Evolutionary conservation across 2,329 filamentous ascomycete species (phyloP).

Genomic region (Lasiodiplodia citricola): DNA sequence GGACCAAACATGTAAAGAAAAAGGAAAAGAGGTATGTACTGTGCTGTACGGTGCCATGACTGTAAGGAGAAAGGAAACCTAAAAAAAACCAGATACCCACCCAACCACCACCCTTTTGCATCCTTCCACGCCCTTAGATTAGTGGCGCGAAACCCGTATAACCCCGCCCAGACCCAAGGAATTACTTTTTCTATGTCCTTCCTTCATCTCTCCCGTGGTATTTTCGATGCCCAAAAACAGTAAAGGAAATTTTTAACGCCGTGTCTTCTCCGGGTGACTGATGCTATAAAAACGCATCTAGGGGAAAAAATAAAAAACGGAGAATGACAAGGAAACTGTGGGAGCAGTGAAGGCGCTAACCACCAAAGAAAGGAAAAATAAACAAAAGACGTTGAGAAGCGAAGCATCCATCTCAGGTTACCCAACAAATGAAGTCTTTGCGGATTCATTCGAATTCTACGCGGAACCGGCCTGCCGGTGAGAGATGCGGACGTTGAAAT

Average conservation of each 20-base stretch:
- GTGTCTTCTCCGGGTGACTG: neutral
- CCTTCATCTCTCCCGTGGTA: neutral
- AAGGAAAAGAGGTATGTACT: neutral
- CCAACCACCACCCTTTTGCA: neutral
- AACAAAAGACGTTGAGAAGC: neutral
- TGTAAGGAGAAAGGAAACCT: neutral
- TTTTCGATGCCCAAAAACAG: neutral
- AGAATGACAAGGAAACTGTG: neutral
- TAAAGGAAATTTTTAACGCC: neutral
- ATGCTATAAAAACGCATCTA: neutral
- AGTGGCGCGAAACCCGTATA: neutral
- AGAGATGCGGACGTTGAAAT: slow-evolving; percentile 27
- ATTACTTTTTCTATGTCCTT: slow-evolving; percentile 9
- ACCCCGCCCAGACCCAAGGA: neutral
- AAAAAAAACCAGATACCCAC: neutral
- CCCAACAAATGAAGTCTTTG: neutral
- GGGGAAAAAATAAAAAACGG: neutral
- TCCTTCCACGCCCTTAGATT: slow-evolving; percentile 1
- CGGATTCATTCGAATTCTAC: neutral
- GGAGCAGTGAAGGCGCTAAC: neutral
- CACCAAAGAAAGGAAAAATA: neutral
- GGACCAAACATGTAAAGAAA: neutral
- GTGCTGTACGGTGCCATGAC: neutral
- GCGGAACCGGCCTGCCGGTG: slow-evolving; percentile 18
- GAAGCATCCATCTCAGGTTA: neutral